Conservation (phyloP, 306 rosid species). For the Geum urbanum region DNA sequence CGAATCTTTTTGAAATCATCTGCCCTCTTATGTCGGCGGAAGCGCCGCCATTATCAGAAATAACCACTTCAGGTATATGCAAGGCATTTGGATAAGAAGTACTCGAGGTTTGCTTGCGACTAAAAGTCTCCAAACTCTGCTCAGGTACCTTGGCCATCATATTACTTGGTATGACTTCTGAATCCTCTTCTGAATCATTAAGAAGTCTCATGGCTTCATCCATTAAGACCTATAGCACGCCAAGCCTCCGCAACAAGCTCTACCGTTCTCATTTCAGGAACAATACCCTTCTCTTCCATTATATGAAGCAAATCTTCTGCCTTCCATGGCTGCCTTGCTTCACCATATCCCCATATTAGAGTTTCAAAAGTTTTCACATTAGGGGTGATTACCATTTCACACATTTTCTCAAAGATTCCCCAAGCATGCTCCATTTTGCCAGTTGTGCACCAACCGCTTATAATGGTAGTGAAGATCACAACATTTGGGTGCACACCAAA, state of each 20-base stretch:
- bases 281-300: constrained; percentile 66
- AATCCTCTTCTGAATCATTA: constrained; percentile 36
- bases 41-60: constrained; percentile 41
- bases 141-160: constrained; percentile 29
- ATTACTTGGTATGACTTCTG: constrained; percentile 20
- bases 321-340: constrained; percentile 86
- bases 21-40: constrained; percentile 49
- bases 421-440: constrained; percentile 78
- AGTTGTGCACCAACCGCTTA: constrained; percentile 84
- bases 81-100: constrained; percentile 42
- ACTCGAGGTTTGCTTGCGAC: constrained; percentile 38
- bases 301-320: constrained; percentile 70
- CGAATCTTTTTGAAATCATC: constrained; percentile 37
- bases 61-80: constrained; percentile 39
- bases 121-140: constrained; percentile 36
- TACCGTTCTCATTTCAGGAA: constrained; percentile 55
- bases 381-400: constrained; percentile 46
- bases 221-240: constrained; percentile 64
- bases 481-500: constrained; percentile 69
- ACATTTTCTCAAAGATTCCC: constrained; percentile 55
- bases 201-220: constrained; percentile 54
- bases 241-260: constrained; percentile 80
- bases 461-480: constrained; percentile 90
- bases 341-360: constrained; percentile 94
- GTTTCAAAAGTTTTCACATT: constrained; percentile 87